These are phyloP conservation scores for Ophiocordyceps robertsii DNA, from an alignment of 2,329 filamentous ascomycete genomes.

Conservation along the genomic window DNA sequence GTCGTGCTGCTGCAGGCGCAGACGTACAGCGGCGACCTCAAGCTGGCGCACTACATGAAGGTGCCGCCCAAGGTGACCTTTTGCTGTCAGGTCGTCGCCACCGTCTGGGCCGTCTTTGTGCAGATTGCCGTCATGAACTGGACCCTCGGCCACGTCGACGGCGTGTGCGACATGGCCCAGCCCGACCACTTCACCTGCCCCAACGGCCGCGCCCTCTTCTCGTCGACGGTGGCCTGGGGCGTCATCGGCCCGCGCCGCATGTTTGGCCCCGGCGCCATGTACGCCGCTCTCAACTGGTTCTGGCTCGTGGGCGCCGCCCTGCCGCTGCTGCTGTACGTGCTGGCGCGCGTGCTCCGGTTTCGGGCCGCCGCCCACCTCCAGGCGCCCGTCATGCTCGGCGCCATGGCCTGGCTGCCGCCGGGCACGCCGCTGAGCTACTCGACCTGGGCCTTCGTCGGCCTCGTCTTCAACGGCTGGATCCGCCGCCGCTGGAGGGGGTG, in stretches of 20 bases:
- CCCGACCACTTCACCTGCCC: constrained; percentile 20
- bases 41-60: constrained; percentile 36
- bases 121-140: constrained; percentile 12
- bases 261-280: constrained; percentile 38
- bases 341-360: constrained; percentile 14
- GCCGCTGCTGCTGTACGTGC: constrained; percentile 33
- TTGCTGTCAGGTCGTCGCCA: constrained; percentile 1
- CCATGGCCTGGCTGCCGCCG: constrained; percentile 39
- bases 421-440: constrained; percentile 47
- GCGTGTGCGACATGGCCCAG: constrained; percentile 25
- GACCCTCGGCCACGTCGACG: constrained; percentile 30
- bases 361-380: too few species aligned
- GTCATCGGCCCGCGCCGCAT: constrained; percentile 42
- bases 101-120: constrained; percentile 1
- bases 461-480: constrained; percentile 45
- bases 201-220: constrained; percentile 31
- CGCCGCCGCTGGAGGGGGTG: constrained; percentile 39
- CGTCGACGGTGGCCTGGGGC: constrained; percentile 42
- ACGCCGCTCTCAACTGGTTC: constrained; percentile 37
- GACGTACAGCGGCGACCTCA: constrained; percentile 32
- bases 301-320: constrained; percentile 36
- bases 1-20: constrained; percentile 24
- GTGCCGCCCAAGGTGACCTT: constrained; percentile 23
- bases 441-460: constrained; percentile 42
- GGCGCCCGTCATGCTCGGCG: constrained; percentile 44